phyloP scores from a whole-genome alignment of 2,329 filamentous ascomycete genomes.

The Hypoxylon sp. region DNA sequence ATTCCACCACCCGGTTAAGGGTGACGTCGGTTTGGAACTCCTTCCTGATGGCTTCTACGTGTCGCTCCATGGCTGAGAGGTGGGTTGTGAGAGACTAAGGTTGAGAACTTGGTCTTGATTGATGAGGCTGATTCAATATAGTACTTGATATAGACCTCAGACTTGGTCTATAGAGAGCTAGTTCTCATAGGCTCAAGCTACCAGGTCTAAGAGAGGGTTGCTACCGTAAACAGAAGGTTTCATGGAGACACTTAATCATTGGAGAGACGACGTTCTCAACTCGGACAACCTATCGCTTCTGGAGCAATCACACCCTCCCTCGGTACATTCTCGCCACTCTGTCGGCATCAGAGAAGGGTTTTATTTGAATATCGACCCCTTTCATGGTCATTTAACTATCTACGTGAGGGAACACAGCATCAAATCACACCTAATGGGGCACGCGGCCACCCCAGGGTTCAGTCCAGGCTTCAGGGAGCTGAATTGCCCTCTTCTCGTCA shows the following conservation, averaged over 20 bases:
- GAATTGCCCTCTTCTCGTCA: constrained; percentile 14
- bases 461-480: constrained; percentile 14
- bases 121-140: constrained; percentile 30
- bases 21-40: constrained; percentile 59
- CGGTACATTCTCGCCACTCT: constrained; percentile 52
- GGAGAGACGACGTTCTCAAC: constrained; percentile 33
- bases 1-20: constrained; percentile 54
- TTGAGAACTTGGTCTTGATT: constrained; percentile 6
- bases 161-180: constrained; percentile 25
- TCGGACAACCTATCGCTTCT: constrained; percentile 30
- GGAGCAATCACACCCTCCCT: constrained; percentile 46
- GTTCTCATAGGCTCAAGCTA: constrained; percentile 5
- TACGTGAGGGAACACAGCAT: constrained; percentile 29
- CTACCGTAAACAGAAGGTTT: constrained; percentile 47
- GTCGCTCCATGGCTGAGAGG: constrained; percentile 44
- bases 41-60: constrained; percentile 47
- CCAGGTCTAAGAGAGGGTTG: constrained; percentile 18
- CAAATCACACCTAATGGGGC: constrained; percentile 29
- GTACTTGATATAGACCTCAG: constrained; percentile 38
- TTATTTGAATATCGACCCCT: constrained; percentile 14
- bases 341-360: constrained; percentile 44
- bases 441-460: constrained; percentile 14
- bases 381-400: constrained; percentile 8
- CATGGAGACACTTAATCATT: constrained; percentile 33
- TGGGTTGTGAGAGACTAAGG: constrained; percentile 5